phyloP scores from a whole-genome alignment of 306 rosid species.

The Dryas octopetala region DNA sequence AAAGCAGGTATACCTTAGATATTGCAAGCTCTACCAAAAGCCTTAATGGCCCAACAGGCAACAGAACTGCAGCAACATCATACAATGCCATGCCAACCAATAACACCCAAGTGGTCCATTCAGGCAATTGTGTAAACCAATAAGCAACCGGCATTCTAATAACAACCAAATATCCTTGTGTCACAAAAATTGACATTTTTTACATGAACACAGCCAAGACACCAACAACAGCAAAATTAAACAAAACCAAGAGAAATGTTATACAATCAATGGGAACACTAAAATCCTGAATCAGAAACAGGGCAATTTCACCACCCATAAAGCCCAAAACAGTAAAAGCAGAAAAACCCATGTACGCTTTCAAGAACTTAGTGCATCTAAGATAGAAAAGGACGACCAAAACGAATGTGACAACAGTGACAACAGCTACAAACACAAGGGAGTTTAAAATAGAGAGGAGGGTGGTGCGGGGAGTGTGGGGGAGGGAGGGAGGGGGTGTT shows the following conservation, averaged over 20 bases:
- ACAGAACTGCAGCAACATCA: slow-evolving; percentile 86
- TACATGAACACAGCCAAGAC: slow-evolving; percentile 88
- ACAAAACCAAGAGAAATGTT: slow-evolving; percentile 55
- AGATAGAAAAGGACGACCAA: slow-evolving; percentile 80
- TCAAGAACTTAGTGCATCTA: slow-evolving; percentile 71
- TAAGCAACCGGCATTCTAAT: slow-evolving; percentile 90
- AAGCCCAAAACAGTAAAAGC: slow-evolving; percentile 69
- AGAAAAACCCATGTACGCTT: slow-evolving; percentile 80
- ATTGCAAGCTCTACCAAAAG: slow-evolving; percentile 88
- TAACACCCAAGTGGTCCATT: slow-evolving; percentile 94
- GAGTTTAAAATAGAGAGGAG: slow-evolving; percentile 49
- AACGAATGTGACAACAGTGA: slow-evolving; percentile 71
- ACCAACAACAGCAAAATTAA: slow-evolving; percentile 87
- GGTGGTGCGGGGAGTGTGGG: no score
- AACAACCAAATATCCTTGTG: slow-evolving; percentile 79
- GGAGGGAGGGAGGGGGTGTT: no score
- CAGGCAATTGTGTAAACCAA: slow-evolving; percentile 93
- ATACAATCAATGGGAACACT: slow-evolving; percentile 63
- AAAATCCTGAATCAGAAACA: slow-evolving; percentile 52
- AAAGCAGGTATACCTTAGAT: slow-evolving; percentile 81
- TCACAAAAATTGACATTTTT: slow-evolving; percentile 76
- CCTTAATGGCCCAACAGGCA: slow-evolving; percentile 86
- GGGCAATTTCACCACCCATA: slow-evolving; percentile 68
- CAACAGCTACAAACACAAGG: slow-evolving; percentile 61
- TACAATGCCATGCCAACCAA: slow-evolving; percentile 87